These are phyloP conservation scores for Paecilomyces fulvus DNA, from an alignment of 2,329 filamentous ascomycete species.

Conservation along the genomic window DNA sequence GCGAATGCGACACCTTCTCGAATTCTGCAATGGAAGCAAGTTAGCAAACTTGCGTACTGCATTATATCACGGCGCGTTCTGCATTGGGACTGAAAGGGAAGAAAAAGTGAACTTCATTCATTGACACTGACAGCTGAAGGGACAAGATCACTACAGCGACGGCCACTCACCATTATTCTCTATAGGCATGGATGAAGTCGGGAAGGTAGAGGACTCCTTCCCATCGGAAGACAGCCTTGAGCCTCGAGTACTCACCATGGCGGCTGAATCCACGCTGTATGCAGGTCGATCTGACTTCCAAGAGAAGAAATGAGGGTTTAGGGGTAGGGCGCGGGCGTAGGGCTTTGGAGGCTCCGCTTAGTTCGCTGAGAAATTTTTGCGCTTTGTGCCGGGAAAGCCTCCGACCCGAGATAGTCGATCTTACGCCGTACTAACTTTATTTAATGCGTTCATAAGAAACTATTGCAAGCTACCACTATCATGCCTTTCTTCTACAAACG, in stretches of 20 bases:
- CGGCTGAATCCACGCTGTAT: slow-evolving; percentile 14
- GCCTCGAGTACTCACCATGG: slow-evolving; percentile 26
- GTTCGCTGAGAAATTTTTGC: not conserved
- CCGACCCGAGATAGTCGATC: not conserved
- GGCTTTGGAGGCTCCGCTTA: slow-evolving; percentile 21
- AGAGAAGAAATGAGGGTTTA: slow-evolving; percentile 42
- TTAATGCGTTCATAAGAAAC: too few relatives aligned
- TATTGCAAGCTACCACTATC: too few relatives aligned
- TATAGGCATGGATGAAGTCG: slow-evolving; percentile 18
- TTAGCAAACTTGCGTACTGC: slow-evolving; percentile 1
- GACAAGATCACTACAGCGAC: too few relatives aligned
- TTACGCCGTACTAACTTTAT: not conserved
- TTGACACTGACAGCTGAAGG: not conserved
- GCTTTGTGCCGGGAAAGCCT: not conserved
- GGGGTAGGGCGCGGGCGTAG: slow-evolving; percentile 39
- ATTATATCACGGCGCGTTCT: not conserved
- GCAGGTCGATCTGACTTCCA: slow-evolving; percentile 26
- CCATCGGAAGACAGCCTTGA: slow-evolving; percentile 21
- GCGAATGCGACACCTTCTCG: slow-evolving; percentile 22
- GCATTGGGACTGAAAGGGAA: not conserved
- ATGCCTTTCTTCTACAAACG: too few relatives aligned
- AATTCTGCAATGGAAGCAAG: slow-evolving; percentile 9
- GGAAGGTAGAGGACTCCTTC: slow-evolving; percentile 18
- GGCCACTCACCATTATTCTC: slow-evolving; percentile 24
- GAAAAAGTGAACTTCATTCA: not conserved